These are phyloP conservation scores for Sphagnum magellanicum DNA, from an alignment of 228 moss, liverwort and hornwort genomes.

Conservation along the genomic window DNA sequence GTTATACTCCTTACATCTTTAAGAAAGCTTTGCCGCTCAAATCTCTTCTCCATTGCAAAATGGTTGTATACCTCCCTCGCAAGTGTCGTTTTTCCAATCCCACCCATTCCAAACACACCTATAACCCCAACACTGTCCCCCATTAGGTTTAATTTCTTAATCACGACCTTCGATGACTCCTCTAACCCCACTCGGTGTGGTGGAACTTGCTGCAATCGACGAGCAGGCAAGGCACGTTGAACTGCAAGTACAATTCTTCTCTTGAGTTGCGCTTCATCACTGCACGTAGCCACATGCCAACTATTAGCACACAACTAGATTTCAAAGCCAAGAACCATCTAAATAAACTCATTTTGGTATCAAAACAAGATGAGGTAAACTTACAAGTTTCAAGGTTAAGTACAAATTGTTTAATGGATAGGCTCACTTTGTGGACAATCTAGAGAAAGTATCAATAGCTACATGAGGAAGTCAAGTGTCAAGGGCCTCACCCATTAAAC, in stretches of 20 bases:
- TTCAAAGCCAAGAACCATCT: too few species aligned
- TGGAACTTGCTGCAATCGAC: neutral
- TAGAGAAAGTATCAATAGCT: neutral
- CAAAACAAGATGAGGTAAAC: neutral
- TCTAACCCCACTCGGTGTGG: neutral
- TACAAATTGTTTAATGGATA: neutral
- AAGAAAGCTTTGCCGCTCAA: slow-evolving; percentile 1
- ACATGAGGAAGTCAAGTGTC: neutral
- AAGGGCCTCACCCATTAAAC: neutral
- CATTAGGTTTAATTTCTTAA: neutral
- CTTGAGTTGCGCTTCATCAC: too few species aligned
- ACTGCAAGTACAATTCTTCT: too few species aligned
- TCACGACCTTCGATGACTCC: neutral
- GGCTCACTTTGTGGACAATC: neutral
- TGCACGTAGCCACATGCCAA: too few species aligned
- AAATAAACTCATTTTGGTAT: neutral
- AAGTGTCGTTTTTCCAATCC: slow-evolving; percentile 37
- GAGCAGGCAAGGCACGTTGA: too few species aligned
- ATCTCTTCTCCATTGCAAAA: neutral
- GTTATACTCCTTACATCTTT: neutral
- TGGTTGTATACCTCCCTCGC: slow-evolving; percentile 18
- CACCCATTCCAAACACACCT: slow-evolving; percentile 32
- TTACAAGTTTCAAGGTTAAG: neutral
- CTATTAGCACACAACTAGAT: too few species aligned
- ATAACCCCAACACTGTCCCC: slow-evolving; percentile 16